Evolutionary conservation across 495 filamentous ascomycete genomes (phyloP).

Genomic region (Hapsidospora chrysogenum): DNA sequence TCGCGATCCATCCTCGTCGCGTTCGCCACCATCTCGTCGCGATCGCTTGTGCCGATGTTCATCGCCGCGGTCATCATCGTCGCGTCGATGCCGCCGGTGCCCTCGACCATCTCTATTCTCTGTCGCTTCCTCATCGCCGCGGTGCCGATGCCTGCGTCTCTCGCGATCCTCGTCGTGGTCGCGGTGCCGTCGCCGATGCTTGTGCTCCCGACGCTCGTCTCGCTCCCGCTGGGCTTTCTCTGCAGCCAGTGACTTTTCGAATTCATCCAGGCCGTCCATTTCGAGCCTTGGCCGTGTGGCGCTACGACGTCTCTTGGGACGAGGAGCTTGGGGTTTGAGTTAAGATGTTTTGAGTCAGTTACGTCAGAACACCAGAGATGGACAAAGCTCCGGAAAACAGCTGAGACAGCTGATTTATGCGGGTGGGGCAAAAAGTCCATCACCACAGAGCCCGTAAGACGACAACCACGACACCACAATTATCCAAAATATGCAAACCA

Average conservation of each 20-base stretch:
- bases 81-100: slow-evolving; percentile 25
- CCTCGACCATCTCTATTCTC: slow-evolving; percentile 12
- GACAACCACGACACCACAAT: no score
- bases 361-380: no score
- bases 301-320: no score
- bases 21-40: slow-evolving; percentile 21
- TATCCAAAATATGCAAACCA: no score
- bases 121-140: slow-evolving; percentile 10
- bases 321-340: no score
- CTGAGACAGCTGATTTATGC: no score
- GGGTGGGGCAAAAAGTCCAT: no score
- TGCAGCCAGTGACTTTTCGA: slow-evolving; percentile 35
- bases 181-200: slow-evolving; percentile 28
- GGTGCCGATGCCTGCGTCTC: slow-evolving; percentile 11
- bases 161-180: slow-evolving; percentile 18
- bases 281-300: neutral
- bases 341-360: no score
- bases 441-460: no score
- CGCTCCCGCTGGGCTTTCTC: slow-evolving; percentile 32
- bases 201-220: slow-evolving; percentile 20
- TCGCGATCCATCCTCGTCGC: slow-evolving; percentile 16
- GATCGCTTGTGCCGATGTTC: slow-evolving; percentile 30
- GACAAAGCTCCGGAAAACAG: no score
- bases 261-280: slow-evolving; percentile 37
- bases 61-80: slow-evolving; percentile 18